Conservation (phyloP, 176 grass and related monocot species). For the Microstegium vimineum region DNA sequence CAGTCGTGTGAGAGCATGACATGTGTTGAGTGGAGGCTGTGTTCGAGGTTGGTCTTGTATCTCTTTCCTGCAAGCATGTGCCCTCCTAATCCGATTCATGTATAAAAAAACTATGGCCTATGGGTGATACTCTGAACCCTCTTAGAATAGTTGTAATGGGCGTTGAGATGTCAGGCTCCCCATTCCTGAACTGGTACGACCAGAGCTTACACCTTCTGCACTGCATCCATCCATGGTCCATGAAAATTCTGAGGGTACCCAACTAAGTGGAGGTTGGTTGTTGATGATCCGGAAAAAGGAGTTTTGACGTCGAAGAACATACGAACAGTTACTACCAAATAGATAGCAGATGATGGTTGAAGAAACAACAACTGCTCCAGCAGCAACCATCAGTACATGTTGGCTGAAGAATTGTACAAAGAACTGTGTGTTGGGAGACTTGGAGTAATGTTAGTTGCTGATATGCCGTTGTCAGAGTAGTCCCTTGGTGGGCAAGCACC, state of each 20-base stretch:
- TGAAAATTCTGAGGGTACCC: slow-evolving; percentile 13
- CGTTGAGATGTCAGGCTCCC: slow-evolving; percentile 35
- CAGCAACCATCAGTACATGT: background rate
- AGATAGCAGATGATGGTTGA: slow-evolving; percentile 20
- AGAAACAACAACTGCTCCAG: background rate
- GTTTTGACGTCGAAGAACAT: too few relatives aligned
- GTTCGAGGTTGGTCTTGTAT: slow-evolving; percentile 28
- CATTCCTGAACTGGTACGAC: slow-evolving; percentile 20
- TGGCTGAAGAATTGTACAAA: background rate
- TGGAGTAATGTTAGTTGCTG: slow-evolving; percentile 1
- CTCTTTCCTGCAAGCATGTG: slow-evolving; percentile 51
- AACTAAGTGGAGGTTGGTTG: too few relatives aligned
- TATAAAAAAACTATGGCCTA: background rate
- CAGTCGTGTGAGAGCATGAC: slow-evolving; percentile 11
- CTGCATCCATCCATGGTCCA: slow-evolving; percentile 3
- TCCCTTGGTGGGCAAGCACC: slow-evolving; percentile 31
- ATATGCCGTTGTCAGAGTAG: slow-evolving; percentile 24
- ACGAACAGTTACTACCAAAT: slow-evolving; percentile 5
- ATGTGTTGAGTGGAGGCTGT: slow-evolving; percentile 7
- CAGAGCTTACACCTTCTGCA: background rate
- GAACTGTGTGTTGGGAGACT: background rate
- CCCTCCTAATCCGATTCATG: slow-evolving; percentile 19
- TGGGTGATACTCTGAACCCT: slow-evolving; percentile 23
- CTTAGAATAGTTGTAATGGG: slow-evolving; percentile 10
- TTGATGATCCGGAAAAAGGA: too few relatives aligned